Evolutionary conservation across 1,284 basidiomycete species (phyloP), one percentile per base, ranked within the genome.

Genomic region (Chiua sp.): DNA sequence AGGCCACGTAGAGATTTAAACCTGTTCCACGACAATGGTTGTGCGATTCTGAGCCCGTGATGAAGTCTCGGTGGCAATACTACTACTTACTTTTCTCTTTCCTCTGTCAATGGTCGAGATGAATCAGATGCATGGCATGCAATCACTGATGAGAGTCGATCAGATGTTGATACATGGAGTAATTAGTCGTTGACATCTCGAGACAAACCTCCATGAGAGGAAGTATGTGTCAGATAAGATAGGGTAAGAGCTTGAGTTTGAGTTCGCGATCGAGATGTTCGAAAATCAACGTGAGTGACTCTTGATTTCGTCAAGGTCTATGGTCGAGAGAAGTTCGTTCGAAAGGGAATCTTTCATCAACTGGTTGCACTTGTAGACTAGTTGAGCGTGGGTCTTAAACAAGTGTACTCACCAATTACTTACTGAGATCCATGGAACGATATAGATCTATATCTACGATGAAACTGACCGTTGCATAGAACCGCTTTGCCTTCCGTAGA

Each of bases 341-440:
- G 99, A 80, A 0, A 98, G 98, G 70, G 99, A 98, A 72, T 99
- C 98, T 77, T 97, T 98, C 97, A 99, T 98, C 61, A 99, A 85
- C 64, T 93, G 88, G 71, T 99, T 98, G 82, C 98, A 97, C 76
- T 97, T 97, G 82, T 96, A 94, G 4, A 97, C 96, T 93, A 64
- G 4, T 51, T 80, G 92, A 90, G 2, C 6, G 12, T 26, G 20
- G 2, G 7, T 15, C 30, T 22, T 18, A 67, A 15, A 46, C 23
- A 39, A 48, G 32, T 47, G 11, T 10, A 7, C 26, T 20, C 42
- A 22, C 6, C 2, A 52, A 22, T 37, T 7, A 78, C 87, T 68
- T 65, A 91, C 91, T 92, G 8, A 89, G 80, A 70, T 98, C 94
- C 47, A 88, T 91, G 12, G 95, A 94, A 71, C 96, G 94, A 76